Evolutionary conservation across 345 rosid species (phyloP).

Genomic region (Sonneratia caseolaris): DNA sequence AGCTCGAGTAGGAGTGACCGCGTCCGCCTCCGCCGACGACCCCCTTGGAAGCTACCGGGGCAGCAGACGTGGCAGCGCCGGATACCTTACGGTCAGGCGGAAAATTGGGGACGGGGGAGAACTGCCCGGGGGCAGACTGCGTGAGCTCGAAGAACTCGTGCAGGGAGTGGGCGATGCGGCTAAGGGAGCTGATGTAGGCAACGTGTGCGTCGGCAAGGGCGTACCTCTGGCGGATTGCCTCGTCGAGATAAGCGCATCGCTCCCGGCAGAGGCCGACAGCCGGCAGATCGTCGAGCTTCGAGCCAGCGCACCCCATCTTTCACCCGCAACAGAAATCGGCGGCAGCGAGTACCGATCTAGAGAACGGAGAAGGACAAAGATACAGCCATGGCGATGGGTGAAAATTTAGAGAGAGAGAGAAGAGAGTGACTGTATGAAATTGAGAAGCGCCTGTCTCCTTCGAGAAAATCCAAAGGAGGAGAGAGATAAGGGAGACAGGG

Average conservation of each 20-base stretch:
- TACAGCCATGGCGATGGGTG: not conserved
- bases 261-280: slow-evolving; percentile 89
- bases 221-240: slow-evolving; percentile 65
- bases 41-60: not conserved
- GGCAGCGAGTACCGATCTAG: not conserved
- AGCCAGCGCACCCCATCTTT: slow-evolving; percentile 70
- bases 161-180: slow-evolving; percentile 41
- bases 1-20: not conserved
- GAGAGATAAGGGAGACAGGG: not conserved
- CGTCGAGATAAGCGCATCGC: slow-evolving; percentile 54
- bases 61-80: slow-evolving; percentile 32
- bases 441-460: not conserved
- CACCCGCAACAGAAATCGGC: not conserved
- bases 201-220: slow-evolving; percentile 67
- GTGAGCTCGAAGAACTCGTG: slow-evolving; percentile 32
- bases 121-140: not conserved
- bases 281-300: slow-evolving; percentile 91
- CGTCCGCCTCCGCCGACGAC: not conserved
- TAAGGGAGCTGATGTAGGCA: slow-evolving; percentile 48
- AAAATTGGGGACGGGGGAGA: slow-evolving; percentile 32
- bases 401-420: not conserved
- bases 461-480: not conserved
- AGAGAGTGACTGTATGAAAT: not conserved
- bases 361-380: not conserved
- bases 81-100: slow-evolving; percentile 41